A percentile compares a stretch with the other conserved stretches of the same genome.
Conservation (phyloP, 1,284 basidiomycete species). For the Boletus sp. region DNA sequence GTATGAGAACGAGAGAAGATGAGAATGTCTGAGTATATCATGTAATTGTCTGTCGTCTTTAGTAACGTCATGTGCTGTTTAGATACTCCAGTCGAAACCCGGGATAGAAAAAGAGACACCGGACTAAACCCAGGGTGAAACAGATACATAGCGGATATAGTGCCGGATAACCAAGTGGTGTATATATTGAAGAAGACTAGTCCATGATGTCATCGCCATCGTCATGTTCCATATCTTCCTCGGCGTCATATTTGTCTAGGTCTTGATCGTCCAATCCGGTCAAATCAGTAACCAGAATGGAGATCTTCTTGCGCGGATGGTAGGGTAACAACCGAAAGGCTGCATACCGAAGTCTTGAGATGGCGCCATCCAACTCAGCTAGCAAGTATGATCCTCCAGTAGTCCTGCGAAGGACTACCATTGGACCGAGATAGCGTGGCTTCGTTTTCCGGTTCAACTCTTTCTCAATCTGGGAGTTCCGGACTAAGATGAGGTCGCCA, state of each 20-base stretch:
- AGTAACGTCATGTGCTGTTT: too few relatives aligned
- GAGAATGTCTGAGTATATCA: too few relatives aligned
- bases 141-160: too few relatives aligned
- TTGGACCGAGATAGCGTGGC: neutral
- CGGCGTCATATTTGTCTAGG: fast-evolving
- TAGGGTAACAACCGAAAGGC: neutral
- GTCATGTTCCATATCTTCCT: neutral
- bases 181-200: too few relatives aligned
- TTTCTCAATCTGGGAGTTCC: neutral
- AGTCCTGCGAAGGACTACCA: neutral
- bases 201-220: neutral
- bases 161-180: too few relatives aligned
- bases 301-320: too few relatives aligned
- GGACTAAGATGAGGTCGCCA: neutral
- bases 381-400: neutral
- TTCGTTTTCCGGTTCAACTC: neutral
- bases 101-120: too few relatives aligned
- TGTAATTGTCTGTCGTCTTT: too few relatives aligned
- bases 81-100: too few relatives aligned
- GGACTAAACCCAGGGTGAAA: too few relatives aligned
- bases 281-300: neutral
- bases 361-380: neutral
- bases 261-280: neutral
- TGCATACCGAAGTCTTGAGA: neutral
- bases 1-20: too few relatives aligned